These are phyloP conservation scores for Ascochyta koolunga DNA, from an alignment of 2,329 filamentous ascomycete genomes.

Conservation along the genomic window DNA sequence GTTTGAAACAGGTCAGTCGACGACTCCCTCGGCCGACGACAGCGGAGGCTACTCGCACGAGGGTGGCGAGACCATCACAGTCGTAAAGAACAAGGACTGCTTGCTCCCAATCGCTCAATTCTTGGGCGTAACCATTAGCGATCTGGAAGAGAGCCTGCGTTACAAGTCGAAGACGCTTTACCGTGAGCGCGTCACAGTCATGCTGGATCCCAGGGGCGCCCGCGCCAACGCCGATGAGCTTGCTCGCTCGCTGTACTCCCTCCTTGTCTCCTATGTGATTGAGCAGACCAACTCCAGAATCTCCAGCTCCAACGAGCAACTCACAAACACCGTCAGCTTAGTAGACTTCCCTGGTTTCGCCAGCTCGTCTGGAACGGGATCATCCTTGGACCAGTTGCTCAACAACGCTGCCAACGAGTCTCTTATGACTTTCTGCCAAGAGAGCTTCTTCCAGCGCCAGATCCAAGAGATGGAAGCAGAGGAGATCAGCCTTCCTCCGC, in stretches of 20 bases:
- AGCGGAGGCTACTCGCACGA: constrained; percentile 97
- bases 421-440: constrained; percentile 89
- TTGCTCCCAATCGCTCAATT: constrained; percentile 90
- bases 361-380: constrained; percentile 81
- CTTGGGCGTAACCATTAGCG: constrained; percentile 78
- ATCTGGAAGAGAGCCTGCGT: constrained; percentile 85
- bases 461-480: constrained; percentile 93
- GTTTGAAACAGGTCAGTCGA: constrained; percentile 82
- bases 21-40: constrained; percentile 80
- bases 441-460: constrained; percentile 95
- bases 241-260: constrained; percentile 88
- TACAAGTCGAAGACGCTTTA: constrained; percentile 98
- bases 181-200: constrained; percentile 95
- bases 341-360: constrained; percentile 97
- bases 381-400: constrained; percentile 86
- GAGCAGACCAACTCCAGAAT: constrained; percentile 90
- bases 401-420: constrained; percentile 94
- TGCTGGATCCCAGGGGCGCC: constrained; percentile 92
- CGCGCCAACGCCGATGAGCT: constrained; percentile 92
- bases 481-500: constrained; percentile 86
- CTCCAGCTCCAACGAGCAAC: constrained; percentile 83
- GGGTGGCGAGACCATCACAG: constrained; percentile 82
- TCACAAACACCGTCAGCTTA: constrained; percentile 92
- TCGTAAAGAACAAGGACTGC: constrained; percentile 92
- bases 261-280: constrained; percentile 91